A percentile compares a stretch with the other conserved stretches of the same genome.
These are phyloP conservation scores for Cladosporium sp. DNA, from an alignment of 2,329 filamentous ascomycete species.

Conservation along the genomic window DNA sequence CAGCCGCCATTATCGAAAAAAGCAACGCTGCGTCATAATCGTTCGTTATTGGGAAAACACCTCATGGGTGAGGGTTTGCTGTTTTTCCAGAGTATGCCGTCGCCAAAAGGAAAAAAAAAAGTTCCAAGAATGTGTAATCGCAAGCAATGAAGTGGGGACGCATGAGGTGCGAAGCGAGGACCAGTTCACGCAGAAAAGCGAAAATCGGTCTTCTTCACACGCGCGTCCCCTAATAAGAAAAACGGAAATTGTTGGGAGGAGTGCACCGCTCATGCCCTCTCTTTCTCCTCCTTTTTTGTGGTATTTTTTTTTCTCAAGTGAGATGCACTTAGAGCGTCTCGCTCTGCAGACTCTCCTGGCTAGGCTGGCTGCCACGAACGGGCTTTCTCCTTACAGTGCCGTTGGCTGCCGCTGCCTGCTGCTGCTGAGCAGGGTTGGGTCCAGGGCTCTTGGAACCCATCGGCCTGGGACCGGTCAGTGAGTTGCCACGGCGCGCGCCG, in stretches of 20 bases:
- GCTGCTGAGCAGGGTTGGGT: conserved; percentile 13
- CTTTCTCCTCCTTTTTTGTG: background rate
- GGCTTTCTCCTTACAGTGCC: conserved; percentile 31
- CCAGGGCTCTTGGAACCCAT: conserved; percentile 46
- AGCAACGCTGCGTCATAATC: conserved; percentile 14
- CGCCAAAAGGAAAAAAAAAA: background rate
- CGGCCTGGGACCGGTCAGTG: conserved; percentile 52
- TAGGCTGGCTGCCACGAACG: conserved; percentile 22
- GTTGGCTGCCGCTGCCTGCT: background rate
- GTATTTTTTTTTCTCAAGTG: background rate
- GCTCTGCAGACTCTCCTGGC: conserved; percentile 20
- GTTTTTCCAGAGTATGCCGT: background rate
- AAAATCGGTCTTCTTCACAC: background rate
- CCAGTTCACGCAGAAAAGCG: background rate
- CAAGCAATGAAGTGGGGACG: background rate
- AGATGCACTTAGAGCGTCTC: background rate
- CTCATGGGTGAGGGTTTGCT: background rate
- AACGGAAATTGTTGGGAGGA: background rate
- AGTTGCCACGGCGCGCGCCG: conserved; percentile 36
- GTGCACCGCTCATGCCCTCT: background rate
- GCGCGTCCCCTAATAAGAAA: background rate
- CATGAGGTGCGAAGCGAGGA: background rate
- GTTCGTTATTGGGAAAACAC: conserved; percentile 4
- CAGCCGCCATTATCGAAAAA: background rate
- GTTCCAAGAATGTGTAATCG: background rate